Base-by-base conservation (phyloP, 176 grass and related monocot genomes). In the Aechmea fasciata region DNA sequence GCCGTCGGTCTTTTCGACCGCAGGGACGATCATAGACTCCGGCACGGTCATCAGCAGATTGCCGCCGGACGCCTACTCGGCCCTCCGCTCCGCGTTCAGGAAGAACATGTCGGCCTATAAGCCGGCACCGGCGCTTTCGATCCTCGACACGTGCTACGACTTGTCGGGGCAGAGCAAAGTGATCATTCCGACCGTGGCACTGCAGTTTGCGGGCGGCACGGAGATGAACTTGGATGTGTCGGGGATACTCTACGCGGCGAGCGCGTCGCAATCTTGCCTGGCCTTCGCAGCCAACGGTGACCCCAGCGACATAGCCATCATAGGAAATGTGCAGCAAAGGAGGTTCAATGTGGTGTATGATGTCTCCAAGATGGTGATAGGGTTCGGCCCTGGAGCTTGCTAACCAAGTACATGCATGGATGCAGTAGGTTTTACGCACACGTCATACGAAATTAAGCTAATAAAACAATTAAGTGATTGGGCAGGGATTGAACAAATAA, bases 1-100 rank as follows among this genome's bases (percentile, higher is more conserved):
- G 50, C n/a, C 15, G 62, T 69, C 68, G 2, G 65, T 90, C 48
- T 96, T 96, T 68, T 24, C 76, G 12, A 17, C n/a, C 7, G 65
- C 73, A 23, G 89, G 86, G 6, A 69, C 86, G 48, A 64, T 97
- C 14, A 83, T 97, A 18, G 93, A 97, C 67, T 97, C 93, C 7
- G 93, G 89, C 59, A 97, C 93, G 41, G 89, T 97, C 47, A 92
- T 97, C 86, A 87, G 84, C 3, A 83, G 93, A 33, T 79, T 92
- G 1, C 93, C 86, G n/a, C 65, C 74, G 1, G 47, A 48, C 18
- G 89, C 94, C 23, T 97, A 97, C 89, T 11, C 10, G 1, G 53
- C 89, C 7, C 79, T 97, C 3, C 65, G 82, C 8, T 50, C 66
- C 5, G 84, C 82, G 17, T 97, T 92, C 73, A 47, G 65, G 0